Conservation (phyloP, 1,284 basidiomycete species). For the Golubevia sp. region DNA sequence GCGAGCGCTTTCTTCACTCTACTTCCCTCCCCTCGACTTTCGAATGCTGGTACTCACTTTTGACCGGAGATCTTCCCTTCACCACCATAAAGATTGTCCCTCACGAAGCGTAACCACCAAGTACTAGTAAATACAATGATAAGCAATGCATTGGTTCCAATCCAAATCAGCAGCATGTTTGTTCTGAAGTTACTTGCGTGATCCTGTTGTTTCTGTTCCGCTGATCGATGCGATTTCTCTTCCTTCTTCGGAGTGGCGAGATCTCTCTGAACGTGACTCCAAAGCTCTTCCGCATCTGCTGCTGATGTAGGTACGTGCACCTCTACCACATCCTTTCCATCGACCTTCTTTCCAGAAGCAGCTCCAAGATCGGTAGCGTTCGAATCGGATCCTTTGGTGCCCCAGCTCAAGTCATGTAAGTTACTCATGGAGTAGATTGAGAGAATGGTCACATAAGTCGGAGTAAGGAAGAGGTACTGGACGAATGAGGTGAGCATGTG, state of each 20-base stretch:
- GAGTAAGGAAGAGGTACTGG: constrained; percentile 65
- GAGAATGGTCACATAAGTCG: constrained; percentile 78
- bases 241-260: constrained; percentile 66
- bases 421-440: constrained; percentile 62
- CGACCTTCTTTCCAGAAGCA: constrained; percentile 74
- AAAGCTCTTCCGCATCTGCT: constrained; percentile 79
- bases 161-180: constrained; percentile 9
- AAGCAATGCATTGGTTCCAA: constrained; percentile 12
- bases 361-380: constrained; percentile 81
- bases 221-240: constrained; percentile 78
- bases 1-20: not conserved
- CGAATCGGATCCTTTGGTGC: constrained; percentile 87
- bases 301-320: constrained; percentile 78
- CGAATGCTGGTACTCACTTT: not conserved
- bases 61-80: not conserved
- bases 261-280: constrained; percentile 73
- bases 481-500: constrained; percentile 90
- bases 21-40: not conserved
- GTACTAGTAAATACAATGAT: constrained; percentile 16
- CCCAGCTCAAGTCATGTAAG: constrained; percentile 64
- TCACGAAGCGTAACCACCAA: constrained; percentile 10
- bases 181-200: constrained; percentile 75
- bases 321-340: constrained; percentile 83
- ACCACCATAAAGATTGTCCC: constrained; percentile 3
- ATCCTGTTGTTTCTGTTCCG: constrained; percentile 87